Base-by-base conservation (phyloP, 2,329 filamentous ascomycete species). In the Penicillium concentricum region DNA sequence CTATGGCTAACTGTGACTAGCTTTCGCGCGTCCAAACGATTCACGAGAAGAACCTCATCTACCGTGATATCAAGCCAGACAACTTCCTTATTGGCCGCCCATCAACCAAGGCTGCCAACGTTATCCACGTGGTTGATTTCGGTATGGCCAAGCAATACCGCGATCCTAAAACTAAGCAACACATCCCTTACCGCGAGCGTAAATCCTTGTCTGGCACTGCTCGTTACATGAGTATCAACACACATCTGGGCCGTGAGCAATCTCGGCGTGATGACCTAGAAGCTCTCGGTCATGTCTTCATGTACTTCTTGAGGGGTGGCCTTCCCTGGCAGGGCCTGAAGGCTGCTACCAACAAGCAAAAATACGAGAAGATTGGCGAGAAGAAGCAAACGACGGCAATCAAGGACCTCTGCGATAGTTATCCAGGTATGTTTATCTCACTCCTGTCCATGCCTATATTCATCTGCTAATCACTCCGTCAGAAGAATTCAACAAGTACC, bases 121-220 rank as follows among this genome's bases (percentile, higher is more conserved):
- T 97, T 55, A 97, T 99, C 65, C 93, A 99, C 72, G 94, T 97
- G 37, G 92, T 99, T 69, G 94, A 99, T 76, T 99, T 99, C 70
- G 94, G 94, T 69, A 97, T 99, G 94, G 94, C 94, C 62, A 99
- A 99, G 81, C 94, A 97, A 76, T 99, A 97, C 77, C 89, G 94
- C 67, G 94, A 99, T 69, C 94, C 94, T 55, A 97, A 97, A 82
- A 96, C 94, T 37, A 97, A 97, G 79, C 94, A 97, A 76, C 94
- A 99, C 78, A 97, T 97, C 66, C 92, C 94, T 13, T 97, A 97
- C 76, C 86, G 94, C 70, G 94, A 97, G 80, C 87, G 94, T 69
- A 99, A 99, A 79, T 96, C 93, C 5, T 81, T 99, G 59, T 97
- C 93, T 4, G 94, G 94, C 61, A 99, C 94, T 56, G 94, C 94